Base-by-base conservation (phyloP, 441 rosid genomes). In the Pelargonium fulgidum region DNA sequence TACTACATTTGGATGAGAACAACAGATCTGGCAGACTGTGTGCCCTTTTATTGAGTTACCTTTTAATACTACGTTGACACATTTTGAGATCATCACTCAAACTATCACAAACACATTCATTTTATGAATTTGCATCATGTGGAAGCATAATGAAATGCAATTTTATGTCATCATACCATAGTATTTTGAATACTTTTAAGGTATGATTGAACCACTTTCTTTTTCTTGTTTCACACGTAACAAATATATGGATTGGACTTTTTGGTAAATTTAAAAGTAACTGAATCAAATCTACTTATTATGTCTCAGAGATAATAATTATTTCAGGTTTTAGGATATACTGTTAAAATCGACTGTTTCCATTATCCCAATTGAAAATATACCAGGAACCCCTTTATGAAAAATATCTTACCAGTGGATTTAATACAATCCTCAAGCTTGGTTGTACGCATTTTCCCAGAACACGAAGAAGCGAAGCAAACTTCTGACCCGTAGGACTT, bases 381-480 rank as follows among this genome's bases (percentile, higher is more conserved):
- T 56, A 56, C 22, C 22, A 17, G 26, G 62, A 20, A 20, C 20
- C 19, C 19, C 1, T 56, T 17, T 26, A 22, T 26, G 42, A 62
- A 13, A 29, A 62, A 12, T 62, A 41, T 62, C 97, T 87, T 76
- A 95, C 99, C 98, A 95, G 62, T 65, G 99, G 99, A 82, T 95
- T 95, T 62, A 95, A 83, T 62, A 95, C 80, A 83, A 95, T 85
- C 72, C 97, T 84, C 96, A 95, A 83, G 92, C 98, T 95, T 71
- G 98, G 91, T 68, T 87, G 92, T 83, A 85, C 79, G 66, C 89
- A 86, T 72, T 87, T 91, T 82, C 76, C 83, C 45, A 95, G 77
- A 70, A 90, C 81, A 70, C 78, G 90, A 83, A 95, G 96, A 83
- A 95, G 86, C 9, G 97, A 83, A 75, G 96, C 88, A 71, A 95